These are phyloP conservation scores for Cladosporium halotolerans DNA, from an alignment of 2,329 filamentous ascomycete genomes.

Conservation along the genomic window DNA sequence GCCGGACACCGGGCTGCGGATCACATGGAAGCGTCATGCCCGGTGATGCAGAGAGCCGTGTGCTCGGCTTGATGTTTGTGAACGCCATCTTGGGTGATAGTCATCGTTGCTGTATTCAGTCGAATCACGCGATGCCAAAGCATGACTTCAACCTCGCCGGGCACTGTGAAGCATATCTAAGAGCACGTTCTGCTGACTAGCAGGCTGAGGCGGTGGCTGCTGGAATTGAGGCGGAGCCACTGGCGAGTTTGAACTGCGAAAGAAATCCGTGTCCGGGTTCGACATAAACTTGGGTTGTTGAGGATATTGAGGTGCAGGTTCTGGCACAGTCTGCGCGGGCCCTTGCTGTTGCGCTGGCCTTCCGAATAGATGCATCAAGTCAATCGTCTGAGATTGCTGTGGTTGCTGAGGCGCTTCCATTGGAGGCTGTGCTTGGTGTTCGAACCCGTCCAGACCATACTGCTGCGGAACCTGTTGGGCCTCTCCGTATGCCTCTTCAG, in stretches of 20 bases:
- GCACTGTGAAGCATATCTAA: constrained; percentile 26
- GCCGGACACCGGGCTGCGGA: no score
- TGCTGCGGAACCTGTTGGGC: constrained; percentile 35
- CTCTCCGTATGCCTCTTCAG: constrained; percentile 41
- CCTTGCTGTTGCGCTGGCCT: constrained; percentile 10
- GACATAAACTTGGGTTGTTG: constrained; percentile 14
- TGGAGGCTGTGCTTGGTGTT: background rate
- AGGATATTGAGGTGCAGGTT: constrained; percentile 6
- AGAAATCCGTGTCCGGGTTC: constrained; percentile 24
- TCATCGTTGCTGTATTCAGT: no score
- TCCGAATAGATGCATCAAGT: constrained; percentile 23
- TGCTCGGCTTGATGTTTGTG: no score
- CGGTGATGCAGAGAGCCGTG: no score
- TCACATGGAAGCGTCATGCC: no score
- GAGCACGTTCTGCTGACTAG: constrained; percentile 20
- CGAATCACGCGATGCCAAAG: no score
- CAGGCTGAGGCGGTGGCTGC: constrained; percentile 8
- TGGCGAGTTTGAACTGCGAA: constrained; percentile 15
- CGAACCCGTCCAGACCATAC: constrained; percentile 27
- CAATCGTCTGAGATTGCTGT: constrained; percentile 17
- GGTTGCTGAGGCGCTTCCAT: constrained; percentile 13
- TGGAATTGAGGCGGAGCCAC: constrained; percentile 11
- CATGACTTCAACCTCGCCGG: constrained; percentile 3
- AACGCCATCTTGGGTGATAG: no score
- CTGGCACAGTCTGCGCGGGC: constrained; percentile 7